Evolutionary conservation across 768 basidiomycete species (phyloP), one percentile per base, ranked within the genome.

Genomic region (Rubroboletus satanas): DNA sequence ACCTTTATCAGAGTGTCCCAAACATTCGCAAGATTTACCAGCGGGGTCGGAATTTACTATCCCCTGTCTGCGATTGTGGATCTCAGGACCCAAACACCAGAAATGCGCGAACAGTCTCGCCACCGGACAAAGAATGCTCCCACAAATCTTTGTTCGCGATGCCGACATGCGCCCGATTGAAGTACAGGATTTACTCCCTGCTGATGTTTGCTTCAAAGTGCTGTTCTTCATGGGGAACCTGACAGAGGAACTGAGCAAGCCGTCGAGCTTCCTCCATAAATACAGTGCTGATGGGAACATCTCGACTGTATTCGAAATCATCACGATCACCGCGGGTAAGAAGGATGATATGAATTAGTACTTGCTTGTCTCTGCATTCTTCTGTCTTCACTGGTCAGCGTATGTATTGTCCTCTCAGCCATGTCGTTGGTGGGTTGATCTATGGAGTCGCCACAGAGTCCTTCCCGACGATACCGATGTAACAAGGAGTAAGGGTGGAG

Each of bases 351-450:
- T 68, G 17, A 69, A 74, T 18, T 76, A 26, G 26, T 26, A 69
- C 49, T 64, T 75, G 15, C 51, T 53, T 17, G 56, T 77, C 31
- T 77, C 77, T 0, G 52, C 43, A 7, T 49, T 65, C 26, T 60
- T 79, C 55, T 66, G 75, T 51, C 45, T 66, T 11, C 78, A 79
- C 48, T 78, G 77, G 77, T 66, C 74, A 21, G 75, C 74, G 76
- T 77, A 35, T 39, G 70, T 73, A 52, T 33, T 42, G 2, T 44
- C 12, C 9, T 55, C 8, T 56, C 14, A 26, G 9, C 3, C 7
- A 1, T 37, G 37, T 38, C 8, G 21, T 14, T 32, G 31, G 15
- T 21, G 11, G 8, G 29, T 32, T 53, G 26, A 64, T 23, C 8
- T 15, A 17, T 37, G 37, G 32, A 36, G 29, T 8, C 39, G 37